These are phyloP conservation scores for Paramecium tetraurelia DNA, from an alignment of 73 alveolate species.

Conservation along the genomic window DNA sequence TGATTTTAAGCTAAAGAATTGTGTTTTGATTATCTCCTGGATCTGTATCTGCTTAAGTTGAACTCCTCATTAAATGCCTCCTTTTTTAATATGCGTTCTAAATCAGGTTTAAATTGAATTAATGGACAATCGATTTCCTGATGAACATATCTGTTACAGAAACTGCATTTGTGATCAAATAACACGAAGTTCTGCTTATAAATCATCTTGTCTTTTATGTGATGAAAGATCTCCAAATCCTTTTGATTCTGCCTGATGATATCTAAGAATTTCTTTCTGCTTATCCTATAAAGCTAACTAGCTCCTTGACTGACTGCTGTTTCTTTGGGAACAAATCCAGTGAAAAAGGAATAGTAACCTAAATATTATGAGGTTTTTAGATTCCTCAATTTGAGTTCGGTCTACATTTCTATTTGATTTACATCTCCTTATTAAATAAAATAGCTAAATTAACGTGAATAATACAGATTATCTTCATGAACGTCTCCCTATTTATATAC, in stretches of 20 bases:
- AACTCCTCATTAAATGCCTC: background rate
- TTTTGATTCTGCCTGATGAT: background rate
- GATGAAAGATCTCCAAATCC: slow-evolving; percentile 48
- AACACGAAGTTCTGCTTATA: background rate
- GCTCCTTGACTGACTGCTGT: background rate
- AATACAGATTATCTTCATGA: background rate
- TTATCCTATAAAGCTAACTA: background rate
- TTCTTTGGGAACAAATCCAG: background rate
- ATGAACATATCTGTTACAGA: slow-evolving; percentile 10
- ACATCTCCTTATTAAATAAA: background rate
- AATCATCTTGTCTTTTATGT: background rate
- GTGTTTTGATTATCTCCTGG: background rate
- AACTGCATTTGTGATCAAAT: slow-evolving; percentile 3
- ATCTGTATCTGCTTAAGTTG: background rate
- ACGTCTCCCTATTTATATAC: background rate
- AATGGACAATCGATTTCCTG: slow-evolving; percentile 20
- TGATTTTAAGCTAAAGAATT: background rate
- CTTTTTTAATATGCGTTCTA: background rate
- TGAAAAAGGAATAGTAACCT: slow-evolving; percentile 6
- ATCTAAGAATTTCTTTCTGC: background rate
- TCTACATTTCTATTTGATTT: background rate
- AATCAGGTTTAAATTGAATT: background rate
- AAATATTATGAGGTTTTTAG: background rate
- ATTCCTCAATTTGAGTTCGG: background rate
- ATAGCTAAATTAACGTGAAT: background rate